These are phyloP conservation scores for Thozetella sp. DNA, from an alignment of 495 filamentous ascomycete species.

Conservation along the genomic window DNA sequence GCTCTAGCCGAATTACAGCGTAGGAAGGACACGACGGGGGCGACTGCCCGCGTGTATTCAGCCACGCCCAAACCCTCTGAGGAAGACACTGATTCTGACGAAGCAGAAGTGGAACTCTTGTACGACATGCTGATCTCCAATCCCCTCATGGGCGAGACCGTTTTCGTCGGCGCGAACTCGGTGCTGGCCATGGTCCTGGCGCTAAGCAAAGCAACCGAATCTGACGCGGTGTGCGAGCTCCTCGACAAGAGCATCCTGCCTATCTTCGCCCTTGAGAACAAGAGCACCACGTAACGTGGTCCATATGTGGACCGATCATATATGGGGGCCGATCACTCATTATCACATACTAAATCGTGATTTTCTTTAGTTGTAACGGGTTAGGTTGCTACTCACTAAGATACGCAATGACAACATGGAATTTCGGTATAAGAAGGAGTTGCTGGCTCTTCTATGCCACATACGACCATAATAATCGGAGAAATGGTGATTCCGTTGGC, in stretches of 20 bases:
- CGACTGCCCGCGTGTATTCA: too few relatives aligned
- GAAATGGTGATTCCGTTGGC: too few relatives aligned
- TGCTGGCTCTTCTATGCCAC: too few relatives aligned
- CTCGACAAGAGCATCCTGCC: constrained; percentile 11
- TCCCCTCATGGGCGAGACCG: constrained; percentile 7
- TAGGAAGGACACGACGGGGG: neutral
- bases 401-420: too few relatives aligned
- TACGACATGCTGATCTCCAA: too few relatives aligned
- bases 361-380: too few relatives aligned
- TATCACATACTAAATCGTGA: too few relatives aligned
- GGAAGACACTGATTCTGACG: neutral
- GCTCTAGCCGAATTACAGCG: neutral
- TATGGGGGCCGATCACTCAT: too few relatives aligned
- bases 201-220: constrained; percentile 2
- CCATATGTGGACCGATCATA: too few relatives aligned
- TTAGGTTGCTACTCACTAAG: too few relatives aligned
- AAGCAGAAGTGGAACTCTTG: constrained; percentile 1
- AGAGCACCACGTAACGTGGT: constrained; percentile 11
- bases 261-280: constrained; percentile 11
- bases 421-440: too few relatives aligned
- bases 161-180: constrained; percentile 8
- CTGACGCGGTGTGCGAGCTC: constrained; percentile 6
- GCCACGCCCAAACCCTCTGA: neutral
- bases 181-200: constrained; percentile 8
- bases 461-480: too few relatives aligned